Evolutionary conservation across 2,329 filamentous ascomycete genomes (phyloP).

Genomic region (Paraphaeosphaeria minitans): DNA sequence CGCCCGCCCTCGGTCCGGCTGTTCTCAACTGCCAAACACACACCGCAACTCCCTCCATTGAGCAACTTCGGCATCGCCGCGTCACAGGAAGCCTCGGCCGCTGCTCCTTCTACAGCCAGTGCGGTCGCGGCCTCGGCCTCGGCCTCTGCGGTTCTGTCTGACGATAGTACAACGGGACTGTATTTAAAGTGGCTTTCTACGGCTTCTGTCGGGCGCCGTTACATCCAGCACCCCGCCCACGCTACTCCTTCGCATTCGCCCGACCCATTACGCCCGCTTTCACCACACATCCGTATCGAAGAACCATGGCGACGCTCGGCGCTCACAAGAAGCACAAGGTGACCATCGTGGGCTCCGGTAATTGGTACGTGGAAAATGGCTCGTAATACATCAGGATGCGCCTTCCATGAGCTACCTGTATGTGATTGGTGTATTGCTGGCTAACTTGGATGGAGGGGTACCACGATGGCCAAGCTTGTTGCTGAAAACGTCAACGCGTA

Average conservation of each 20-base stretch:
- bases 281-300: conserved; percentile 13
- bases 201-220: conserved; percentile 20
- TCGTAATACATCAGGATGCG: background rate
- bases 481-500: conserved; percentile 86
- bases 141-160: conserved; percentile 9
- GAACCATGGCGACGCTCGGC: conserved; percentile 55
- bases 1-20: background rate
- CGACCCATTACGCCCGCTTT: conserved; percentile 4
- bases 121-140: conserved; percentile 31
- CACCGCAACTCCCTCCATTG: conserved; percentile 8
- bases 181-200: conserved; percentile 35
- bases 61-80: conserved; percentile 31
- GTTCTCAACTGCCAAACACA: conserved; percentile 9
- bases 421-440: background rate
- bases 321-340: conserved; percentile 83
- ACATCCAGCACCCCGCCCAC: conserved; percentile 11
- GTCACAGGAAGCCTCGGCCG: conserved; percentile 46
- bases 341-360: conserved; percentile 91
- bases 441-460: conserved; percentile 69
- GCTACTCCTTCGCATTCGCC: background rate
- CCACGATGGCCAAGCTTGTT: conserved; percentile 95
- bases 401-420: conserved; percentile 5
- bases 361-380: conserved; percentile 68
- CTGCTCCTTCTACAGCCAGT: conserved; percentile 25
- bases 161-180: conserved; percentile 17